These are phyloP conservation scores for Cryptococcus hybrid DNA, from an alignment of 1,284 basidiomycete genomes.

Conservation along the genomic window DNA sequence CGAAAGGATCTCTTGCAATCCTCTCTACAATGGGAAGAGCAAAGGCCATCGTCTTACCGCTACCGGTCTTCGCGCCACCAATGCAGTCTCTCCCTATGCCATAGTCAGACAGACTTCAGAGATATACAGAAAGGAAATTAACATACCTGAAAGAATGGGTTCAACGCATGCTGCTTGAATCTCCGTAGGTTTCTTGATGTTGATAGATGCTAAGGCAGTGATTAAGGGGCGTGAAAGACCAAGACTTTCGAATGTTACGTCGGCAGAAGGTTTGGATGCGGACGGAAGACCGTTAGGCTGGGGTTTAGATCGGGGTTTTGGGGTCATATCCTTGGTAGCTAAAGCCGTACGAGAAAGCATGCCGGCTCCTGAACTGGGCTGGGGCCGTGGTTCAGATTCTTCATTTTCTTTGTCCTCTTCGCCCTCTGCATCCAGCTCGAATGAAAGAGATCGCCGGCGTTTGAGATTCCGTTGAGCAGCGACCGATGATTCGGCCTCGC, in stretches of 20 bases:
- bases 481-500: not conserved
- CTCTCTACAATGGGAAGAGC: conserved; percentile 92
- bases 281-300: conserved; percentile 56
- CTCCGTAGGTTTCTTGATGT: conserved; percentile 80
- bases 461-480: conserved; percentile 4
- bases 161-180: conserved; percentile 91
- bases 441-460: conserved; percentile 2
- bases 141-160: conserved; percentile 70
- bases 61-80: conserved; percentile 96
- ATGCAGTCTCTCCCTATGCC: conserved; percentile 81
- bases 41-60: conserved; percentile 97
- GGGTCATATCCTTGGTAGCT: not conserved
- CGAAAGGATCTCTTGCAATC: conserved; percentile 83
- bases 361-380: not conserved
- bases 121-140: not conserved
- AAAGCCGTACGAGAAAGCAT: conserved; percentile 10
- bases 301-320: not conserved
- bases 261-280: conserved; percentile 66
- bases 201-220: conserved; percentile 72
- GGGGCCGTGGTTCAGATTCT: conserved; percentile 8
- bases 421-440: not conserved
- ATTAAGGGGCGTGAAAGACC: conserved; percentile 73
- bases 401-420: conserved; percentile 4
- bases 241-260: conserved; percentile 63
- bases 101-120: conserved; percentile 1